Evolutionary conservation across 2,329 filamentous ascomycete genomes (phyloP).

Genomic region (Septoria linicola): DNA sequence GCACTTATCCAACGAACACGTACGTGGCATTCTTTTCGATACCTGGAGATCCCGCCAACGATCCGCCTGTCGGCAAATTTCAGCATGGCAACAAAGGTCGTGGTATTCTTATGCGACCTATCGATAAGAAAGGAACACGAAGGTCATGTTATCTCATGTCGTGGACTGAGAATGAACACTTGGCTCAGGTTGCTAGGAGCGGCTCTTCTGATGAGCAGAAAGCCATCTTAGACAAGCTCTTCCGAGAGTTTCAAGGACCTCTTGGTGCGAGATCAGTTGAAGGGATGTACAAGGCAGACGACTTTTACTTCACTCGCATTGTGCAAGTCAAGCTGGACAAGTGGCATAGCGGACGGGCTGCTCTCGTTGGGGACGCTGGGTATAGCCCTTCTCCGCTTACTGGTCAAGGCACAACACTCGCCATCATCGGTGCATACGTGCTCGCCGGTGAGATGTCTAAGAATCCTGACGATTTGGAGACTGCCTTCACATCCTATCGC

Average conservation of each 20-base stretch:
- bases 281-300: constrained; percentile 29
- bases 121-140: constrained; percentile 13
- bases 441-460: constrained; percentile 30
- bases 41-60: constrained; percentile 15
- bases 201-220: constrained; percentile 18
- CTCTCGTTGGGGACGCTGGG: constrained; percentile 42
- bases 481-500: constrained; percentile 29
- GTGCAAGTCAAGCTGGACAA: constrained; percentile 41
- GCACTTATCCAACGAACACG: constrained; percentile 4
- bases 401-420: constrained; percentile 37
- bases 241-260: constrained; percentile 15
- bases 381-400: constrained; percentile 40
- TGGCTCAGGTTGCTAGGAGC: constrained; percentile 14
- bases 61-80: constrained; percentile 22
- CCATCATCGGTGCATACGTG: constrained; percentile 43
- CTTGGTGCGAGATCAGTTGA: constrained; percentile 13
- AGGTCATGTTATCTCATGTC: constrained; percentile 18
- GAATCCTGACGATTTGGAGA: constrained; percentile 16
- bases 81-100: constrained; percentile 21
- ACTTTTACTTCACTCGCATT: constrained; percentile 50
- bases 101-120: constrained; percentile 25
- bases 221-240: constrained; percentile 8
- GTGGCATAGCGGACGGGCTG: constrained; percentile 40
- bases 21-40: constrained; percentile 35
- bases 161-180: not conserved